Base-by-base conservation (phyloP, 106 monocot genomes). In the Posidonia australis region DNA sequence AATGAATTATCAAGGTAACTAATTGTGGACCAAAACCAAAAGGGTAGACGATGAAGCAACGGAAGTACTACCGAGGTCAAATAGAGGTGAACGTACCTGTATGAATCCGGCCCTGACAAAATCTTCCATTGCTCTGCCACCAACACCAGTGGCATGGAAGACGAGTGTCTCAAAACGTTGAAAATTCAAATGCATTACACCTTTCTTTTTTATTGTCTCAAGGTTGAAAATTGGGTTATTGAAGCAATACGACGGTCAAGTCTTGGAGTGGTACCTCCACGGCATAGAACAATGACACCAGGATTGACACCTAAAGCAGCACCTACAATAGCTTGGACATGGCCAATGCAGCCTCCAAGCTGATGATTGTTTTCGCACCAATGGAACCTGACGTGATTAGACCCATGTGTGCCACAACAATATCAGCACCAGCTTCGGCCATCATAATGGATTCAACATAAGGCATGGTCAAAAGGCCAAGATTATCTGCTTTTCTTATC, bases 351-450 rank as follows among this genome's bases (percentile, higher is more conserved):
- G 22, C 86, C 12, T 90, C 84, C 49, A 94, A 66, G 26, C 82
- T 82, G 20, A 90, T 47, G 23, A 86, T 73, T 10, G 94, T 84
- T 55, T 84, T 79, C 74, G 94, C 90, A 44, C 94, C 94, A 54
- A 94, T 94, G 18, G 90, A 80, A 31, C 94, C 90, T 47, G 86
- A 70, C 36, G 84, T 82, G 13, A 90, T 94, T 11, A 94, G 75
- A 48, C 94, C 94, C 94, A 90, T 90, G 71, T 94, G 94, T 29
- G 86, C 94, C 60, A 94, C 94, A 46, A 94, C 78, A 42, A 94
- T 79, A 78, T 71, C 66, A 54, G 94, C 90, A 65, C 90, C 94
- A 51, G 90, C 90, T 67, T 79, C 84, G 11, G 86, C 80, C 94
- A 94, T 94, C 17, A 66, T 69, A 80, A 46, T 61, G 16, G 94